Base-by-base conservation (phyloP, 108 stramenopile species). In the Pseudonitzschia delicatissima region DNA sequence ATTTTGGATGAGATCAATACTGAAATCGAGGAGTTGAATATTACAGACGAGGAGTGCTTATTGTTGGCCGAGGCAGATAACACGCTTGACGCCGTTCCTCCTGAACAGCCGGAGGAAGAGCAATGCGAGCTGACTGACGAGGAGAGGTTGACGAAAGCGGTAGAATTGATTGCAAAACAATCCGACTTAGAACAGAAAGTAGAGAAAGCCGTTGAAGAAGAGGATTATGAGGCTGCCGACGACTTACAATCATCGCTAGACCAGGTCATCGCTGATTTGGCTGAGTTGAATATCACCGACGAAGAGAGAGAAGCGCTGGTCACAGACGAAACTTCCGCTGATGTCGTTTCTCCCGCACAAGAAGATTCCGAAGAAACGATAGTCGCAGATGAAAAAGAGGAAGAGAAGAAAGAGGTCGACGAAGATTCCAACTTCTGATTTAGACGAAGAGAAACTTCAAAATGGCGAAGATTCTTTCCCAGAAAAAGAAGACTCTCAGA, bases 1-100 rank as follows among this genome's bases (percentile, higher is more conserved):
- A 58, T 57, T 6, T 53, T 82, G 29, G 62, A 77, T 21, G 48
- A 64, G 4, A 21, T 86, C 4, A 64, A 72, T 34, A 39, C 36
- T 31, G 75, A 79, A 42, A 32, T 86, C 15, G 62, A 74, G 31
- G 39, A 67, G 7, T 33, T 82, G 9, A 60, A 74, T 45, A 45
- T 85, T 45, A 85, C 77, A 1, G 81, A 82, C 21, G 85, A 79
- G 45, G 77, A 86, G 71, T 73, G 50, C 64, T 65, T 68, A 73
- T 2, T 78, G 25, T 45, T 62, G 9, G 68, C 62, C 45, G 73
- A 74, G 47, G 66, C 64, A 13, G 67, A 48, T 6, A 23, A 2
- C 7, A 18, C 21, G 7, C 45, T 48, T 15, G 44, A 45, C 36
- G 15, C 37, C 28, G 29, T 17, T 62, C 42, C 47, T 2, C 47